Conservation (phyloP, 1,284 basidiomycete genomes). For the Thecaphora thlaspeos region DNA sequence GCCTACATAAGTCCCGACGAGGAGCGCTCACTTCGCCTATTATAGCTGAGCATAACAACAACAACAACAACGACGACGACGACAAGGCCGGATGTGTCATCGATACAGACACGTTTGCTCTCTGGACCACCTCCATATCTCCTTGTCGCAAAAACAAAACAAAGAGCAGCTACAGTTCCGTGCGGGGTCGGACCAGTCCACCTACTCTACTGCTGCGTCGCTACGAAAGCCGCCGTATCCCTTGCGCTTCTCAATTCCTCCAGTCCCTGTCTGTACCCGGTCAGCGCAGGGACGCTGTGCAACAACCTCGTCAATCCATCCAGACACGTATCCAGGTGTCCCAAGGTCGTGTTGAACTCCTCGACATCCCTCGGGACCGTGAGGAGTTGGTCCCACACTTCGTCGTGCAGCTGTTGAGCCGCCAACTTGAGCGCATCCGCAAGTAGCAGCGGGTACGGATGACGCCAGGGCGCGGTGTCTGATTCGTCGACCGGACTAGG, state of each 20-base stretch:
- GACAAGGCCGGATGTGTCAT: no score
- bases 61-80: no score
- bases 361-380: slow-evolving; percentile 16
- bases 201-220: slow-evolving; percentile 16
- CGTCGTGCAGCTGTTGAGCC: slow-evolving; percentile 25
- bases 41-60: no score
- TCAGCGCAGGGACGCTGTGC: slow-evolving; percentile 27
- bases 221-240: slow-evolving; percentile 28
- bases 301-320: slow-evolving; percentile 24
- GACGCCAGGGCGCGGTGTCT: slow-evolving; percentile 27
- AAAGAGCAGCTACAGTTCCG: no score
- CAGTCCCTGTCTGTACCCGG: slow-evolving; percentile 14
- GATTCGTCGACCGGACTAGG: slow-evolving; percentile 27
- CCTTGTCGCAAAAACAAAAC: no score
- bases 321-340: slow-evolving; percentile 17
- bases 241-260: slow-evolving; percentile 22
- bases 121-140: no score
- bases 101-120: no score
- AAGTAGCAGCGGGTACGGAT: slow-evolving; percentile 32
- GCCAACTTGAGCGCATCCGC: slow-evolving; percentile 24
- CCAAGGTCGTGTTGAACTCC: slow-evolving; percentile 18
- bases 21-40: no score
- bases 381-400: slow-evolving; percentile 32
- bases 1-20: no score
- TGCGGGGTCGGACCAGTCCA: no score